phyloP scores from a whole-genome alignment of 495 filamentous ascomycete genomes.

The Cladorrhinum samala region DNA sequence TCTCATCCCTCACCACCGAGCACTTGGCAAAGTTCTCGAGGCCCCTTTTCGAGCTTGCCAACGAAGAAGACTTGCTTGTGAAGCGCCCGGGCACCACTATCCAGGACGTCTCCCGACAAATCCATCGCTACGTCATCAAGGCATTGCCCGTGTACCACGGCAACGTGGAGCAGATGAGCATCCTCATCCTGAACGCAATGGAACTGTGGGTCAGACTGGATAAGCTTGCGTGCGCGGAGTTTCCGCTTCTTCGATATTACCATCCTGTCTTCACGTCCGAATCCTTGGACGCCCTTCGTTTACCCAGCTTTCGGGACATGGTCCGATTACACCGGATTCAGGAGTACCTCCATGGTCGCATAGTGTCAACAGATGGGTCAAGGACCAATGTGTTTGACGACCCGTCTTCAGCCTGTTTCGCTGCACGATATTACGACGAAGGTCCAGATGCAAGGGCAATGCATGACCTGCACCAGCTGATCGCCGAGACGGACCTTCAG shows the following conservation, averaged over 20 bases:
- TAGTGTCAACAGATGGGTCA: slow-evolving; percentile 1
- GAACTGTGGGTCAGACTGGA: slow-evolving; percentile 43
- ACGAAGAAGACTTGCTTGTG: neutral
- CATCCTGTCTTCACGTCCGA: slow-evolving; percentile 36
- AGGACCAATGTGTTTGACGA: slow-evolving; percentile 40
- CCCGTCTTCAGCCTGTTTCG: slow-evolving; percentile 35
- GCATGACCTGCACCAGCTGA: slow-evolving; percentile 21
- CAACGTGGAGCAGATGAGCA: slow-evolving; percentile 41
- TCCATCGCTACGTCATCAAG: slow-evolving; percentile 32
- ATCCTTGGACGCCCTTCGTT: slow-evolving; percentile 46
- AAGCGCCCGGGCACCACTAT: neutral
- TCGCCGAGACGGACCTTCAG: slow-evolving; percentile 21
- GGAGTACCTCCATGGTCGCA: slow-evolving; percentile 36
- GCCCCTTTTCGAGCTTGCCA: slow-evolving; percentile 3
- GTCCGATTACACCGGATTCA: slow-evolving; percentile 43
- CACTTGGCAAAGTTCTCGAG: slow-evolving; percentile 8
- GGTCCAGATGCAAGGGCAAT: slow-evolving; percentile 22
- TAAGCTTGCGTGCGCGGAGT: slow-evolving; percentile 22
- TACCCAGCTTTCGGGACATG: slow-evolving; percentile 39
- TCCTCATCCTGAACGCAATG: slow-evolving; percentile 36
- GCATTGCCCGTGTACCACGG: slow-evolving; percentile 36
- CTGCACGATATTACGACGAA: slow-evolving; percentile 37
- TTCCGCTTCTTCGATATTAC: slow-evolving; percentile 30
- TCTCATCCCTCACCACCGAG: slow-evolving; percentile 5
- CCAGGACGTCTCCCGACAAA: slow-evolving; percentile 23